A percentile compares a stretch with the other conserved stretches of the same genome.
phyloP scores from a whole-genome alignment of 495 filamentous ascomycete species.

The Aspergillus wentii region DNA sequence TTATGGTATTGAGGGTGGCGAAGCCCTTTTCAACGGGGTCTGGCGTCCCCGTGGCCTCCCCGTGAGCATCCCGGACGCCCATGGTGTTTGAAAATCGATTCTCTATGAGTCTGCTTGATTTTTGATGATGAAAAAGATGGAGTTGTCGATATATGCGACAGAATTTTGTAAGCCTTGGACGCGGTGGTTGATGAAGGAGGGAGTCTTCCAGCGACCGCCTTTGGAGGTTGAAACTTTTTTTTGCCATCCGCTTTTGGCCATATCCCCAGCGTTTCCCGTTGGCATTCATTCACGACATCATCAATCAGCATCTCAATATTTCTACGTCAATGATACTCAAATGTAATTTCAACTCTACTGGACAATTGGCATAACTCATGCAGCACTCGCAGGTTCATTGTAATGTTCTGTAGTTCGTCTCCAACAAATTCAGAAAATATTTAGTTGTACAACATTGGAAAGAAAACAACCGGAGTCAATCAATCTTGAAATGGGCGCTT shows the following conservation, averaged over 20 bases:
- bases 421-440: too few species aligned
- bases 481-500: background rate
- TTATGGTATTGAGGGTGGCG: slow-evolving; percentile 72
- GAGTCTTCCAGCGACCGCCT: slow-evolving; percentile 18
- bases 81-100: slow-evolving; percentile 22
- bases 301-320: too few species aligned
- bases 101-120: slow-evolving; percentile 1
- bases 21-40: slow-evolving; percentile 69
- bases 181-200: slow-evolving; percentile 16
- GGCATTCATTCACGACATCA: too few species aligned
- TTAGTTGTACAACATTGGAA: background rate
- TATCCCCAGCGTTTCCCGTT: slow-evolving; percentile 1
- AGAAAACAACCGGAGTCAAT: background rate
- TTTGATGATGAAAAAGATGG: slow-evolving; percentile 20
- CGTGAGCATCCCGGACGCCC: slow-evolving; percentile 42
- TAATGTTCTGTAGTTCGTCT: too few species aligned
- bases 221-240: slow-evolving; percentile 7
- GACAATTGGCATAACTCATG: too few species aligned
- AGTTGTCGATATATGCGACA: slow-evolving; percentile 20
- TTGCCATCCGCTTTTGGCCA: slow-evolving; percentile 14
- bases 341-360: too few species aligned
- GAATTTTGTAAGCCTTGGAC: slow-evolving; percentile 8
- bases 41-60: slow-evolving; percentile 50
- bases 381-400: too few species aligned
- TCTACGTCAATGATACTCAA: too few species aligned